Conservation (phyloP, 257 asterid species). For the Scutellaria baicalensis region DNA sequence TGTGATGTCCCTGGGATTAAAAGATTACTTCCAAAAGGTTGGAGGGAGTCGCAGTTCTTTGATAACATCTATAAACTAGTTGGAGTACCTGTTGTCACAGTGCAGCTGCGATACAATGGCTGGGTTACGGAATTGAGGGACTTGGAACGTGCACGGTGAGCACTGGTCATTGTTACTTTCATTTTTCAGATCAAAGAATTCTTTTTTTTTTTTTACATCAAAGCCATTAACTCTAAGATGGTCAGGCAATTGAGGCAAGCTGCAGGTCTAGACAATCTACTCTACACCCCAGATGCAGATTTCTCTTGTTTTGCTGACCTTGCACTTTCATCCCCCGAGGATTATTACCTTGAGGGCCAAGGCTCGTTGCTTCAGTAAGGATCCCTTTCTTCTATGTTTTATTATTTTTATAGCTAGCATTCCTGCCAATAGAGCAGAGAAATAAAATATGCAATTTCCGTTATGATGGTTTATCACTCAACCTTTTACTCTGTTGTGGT, state of each 20-base stretch:
- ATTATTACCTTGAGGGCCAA: conserved; percentile 89
- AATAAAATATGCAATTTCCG: neutral
- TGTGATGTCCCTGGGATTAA: conserved; percentile 99
- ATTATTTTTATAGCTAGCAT: neutral
- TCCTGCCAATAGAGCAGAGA: neutral
- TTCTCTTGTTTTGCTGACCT: conserved; percentile 98
- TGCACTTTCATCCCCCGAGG: conserved; percentile 87
- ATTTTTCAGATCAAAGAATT: neutral
- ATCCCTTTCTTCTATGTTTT: neutral
- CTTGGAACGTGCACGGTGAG: conserved; percentile 81
- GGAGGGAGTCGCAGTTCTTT: conserved; percentile 90
- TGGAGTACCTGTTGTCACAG: conserved; percentile 99
- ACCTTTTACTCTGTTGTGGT: conserved; percentile 9
- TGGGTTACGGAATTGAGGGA: conserved; percentile 98
- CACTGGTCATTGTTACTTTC: conserved; percentile 4
- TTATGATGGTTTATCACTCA: conserved; percentile 4
- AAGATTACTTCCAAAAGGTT: conserved; percentile 64
- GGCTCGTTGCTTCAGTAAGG: conserved; percentile 98
- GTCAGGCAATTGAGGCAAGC: conserved; percentile 82
- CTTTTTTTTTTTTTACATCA: conserved; percentile 9
- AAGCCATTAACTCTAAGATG: conserved; percentile 12
- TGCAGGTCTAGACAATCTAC: conserved; percentile 86
- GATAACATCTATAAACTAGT: conserved; percentile 81
- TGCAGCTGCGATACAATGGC: conserved; percentile 91
- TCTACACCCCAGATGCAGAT: conserved; percentile 96